Percentiles rank a stretch among this genome's conserved stretches.
Conservation (phyloP, 192 early-diverging fungal genomes). For the Backusella westeae region DNA sequence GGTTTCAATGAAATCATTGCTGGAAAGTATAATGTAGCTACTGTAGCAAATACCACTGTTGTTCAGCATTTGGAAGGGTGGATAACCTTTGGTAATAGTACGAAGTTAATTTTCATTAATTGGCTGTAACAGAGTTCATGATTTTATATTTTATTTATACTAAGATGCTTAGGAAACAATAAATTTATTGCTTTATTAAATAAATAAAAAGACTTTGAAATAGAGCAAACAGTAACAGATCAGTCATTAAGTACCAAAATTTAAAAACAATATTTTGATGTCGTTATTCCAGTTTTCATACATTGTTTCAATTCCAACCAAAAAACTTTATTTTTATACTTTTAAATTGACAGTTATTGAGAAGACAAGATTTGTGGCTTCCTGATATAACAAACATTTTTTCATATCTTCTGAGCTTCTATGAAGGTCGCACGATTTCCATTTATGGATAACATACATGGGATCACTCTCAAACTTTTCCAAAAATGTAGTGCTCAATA, state of each 20-base stretch:
- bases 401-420: slow-evolving; percentile 1
- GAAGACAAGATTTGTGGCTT: background rate
- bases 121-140: background rate
- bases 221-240: background rate
- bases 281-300: background rate
- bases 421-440: background rate
- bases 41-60: background rate
- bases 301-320: background rate
- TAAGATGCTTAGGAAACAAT: background rate
- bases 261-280: background rate
- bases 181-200: background rate
- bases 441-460: background rate
- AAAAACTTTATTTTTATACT: background rate
- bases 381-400: background rate
- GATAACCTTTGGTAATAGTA: background rate
- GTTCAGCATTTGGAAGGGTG: background rate
- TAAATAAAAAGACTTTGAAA: background rate
- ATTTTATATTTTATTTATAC: background rate
- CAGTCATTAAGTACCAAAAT: background rate
- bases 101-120: background rate
- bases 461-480: background rate
- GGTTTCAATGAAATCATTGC: background rate
- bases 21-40: background rate
- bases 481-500: background rate
- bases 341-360: background rate